These are phyloP conservation scores for Penicillium steckii DNA, from an alignment of 495 filamentous ascomycete genomes.

Conservation along the genomic window DNA sequence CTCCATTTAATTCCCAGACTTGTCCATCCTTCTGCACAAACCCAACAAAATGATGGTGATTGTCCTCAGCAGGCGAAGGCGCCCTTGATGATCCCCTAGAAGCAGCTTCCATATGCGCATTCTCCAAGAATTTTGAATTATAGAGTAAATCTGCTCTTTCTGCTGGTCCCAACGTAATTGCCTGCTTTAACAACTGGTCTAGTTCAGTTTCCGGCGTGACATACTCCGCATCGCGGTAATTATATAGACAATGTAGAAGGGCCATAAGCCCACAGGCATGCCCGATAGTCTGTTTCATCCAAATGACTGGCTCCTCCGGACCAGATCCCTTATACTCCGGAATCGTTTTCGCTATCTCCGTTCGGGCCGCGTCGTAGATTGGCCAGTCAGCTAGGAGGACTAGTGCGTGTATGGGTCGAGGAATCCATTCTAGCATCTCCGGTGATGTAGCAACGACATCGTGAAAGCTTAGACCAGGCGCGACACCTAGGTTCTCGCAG, in stretches of 20 bases:
- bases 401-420: slow-evolving; percentile 57
- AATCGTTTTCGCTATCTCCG: slow-evolving; percentile 29
- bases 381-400: slow-evolving; percentile 54
- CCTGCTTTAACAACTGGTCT: slow-evolving; percentile 22
- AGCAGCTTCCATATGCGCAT: slow-evolving; percentile 69
- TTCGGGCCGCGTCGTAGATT: slow-evolving; percentile 39
- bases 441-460: slow-evolving; percentile 57
- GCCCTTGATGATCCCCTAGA: slow-evolving; percentile 62
- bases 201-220: slow-evolving; percentile 34
- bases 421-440: slow-evolving; percentile 53
- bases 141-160: slow-evolving; percentile 67
- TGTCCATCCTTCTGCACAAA: slow-evolving; percentile 72
- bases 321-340: slow-evolving; percentile 51
- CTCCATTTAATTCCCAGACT: slow-evolving; percentile 83
- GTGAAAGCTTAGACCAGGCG: slow-evolving; percentile 51
- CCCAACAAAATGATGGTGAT: slow-evolving; percentile 73
- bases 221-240: slow-evolving; percentile 44
- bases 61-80: slow-evolving; percentile 60
- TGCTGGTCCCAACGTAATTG: slow-evolving; percentile 36
- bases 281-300: slow-evolving; percentile 65
- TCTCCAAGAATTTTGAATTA: slow-evolving; percentile 61
- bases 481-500: slow-evolving; percentile 53
- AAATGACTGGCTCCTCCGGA: slow-evolving; percentile 53
- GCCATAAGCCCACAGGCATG: slow-evolving; percentile 67
- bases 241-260: slow-evolving; percentile 56